Conservation (phyloP, 2,329 filamentous ascomycete genomes). For the Penicillium sp. region DNA sequence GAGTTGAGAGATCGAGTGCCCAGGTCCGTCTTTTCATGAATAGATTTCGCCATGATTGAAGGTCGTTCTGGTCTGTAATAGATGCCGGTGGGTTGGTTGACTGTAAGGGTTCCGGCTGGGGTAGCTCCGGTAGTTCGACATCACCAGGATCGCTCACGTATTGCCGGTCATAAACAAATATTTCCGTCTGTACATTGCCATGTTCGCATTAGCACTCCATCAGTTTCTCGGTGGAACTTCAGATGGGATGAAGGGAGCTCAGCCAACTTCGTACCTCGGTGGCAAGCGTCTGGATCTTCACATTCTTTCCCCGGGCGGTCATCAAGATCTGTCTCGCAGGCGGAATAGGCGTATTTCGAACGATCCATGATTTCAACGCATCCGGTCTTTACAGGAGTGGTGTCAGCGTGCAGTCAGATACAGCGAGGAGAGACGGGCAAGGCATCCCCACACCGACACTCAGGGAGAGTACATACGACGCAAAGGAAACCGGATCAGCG, state of each 20-base stretch:
- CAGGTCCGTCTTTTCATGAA: conserved; percentile 81
- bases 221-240: background rate
- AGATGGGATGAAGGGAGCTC: background rate
- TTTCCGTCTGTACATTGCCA: conserved; percentile 66
- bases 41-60: conserved; percentile 85
- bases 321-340: conserved; percentile 82
- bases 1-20: conserved; percentile 72
- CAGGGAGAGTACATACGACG: conserved; percentile 62
- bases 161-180: conserved; percentile 89
- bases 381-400: conserved; percentile 65
- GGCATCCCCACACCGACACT: conserved; percentile 11
- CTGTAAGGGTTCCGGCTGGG: conserved; percentile 61
- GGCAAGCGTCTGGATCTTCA: conserved; percentile 78
- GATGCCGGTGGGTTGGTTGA: conserved; percentile 74
- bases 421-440: conserved; percentile 8
- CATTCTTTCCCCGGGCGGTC: conserved; percentile 80
- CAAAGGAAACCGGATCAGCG: conserved; percentile 75
- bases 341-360: conserved; percentile 73
- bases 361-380: conserved; percentile 81
- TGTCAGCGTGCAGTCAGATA: conserved; percentile 24
- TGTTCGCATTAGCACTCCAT: conserved; percentile 2
- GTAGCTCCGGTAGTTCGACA: conserved; percentile 56
- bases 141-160: conserved; percentile 57
- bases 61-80: conserved; percentile 76
- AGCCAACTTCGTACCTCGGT: conserved; percentile 65